phyloP scores from a whole-genome alignment of 1,284 basidiomycete species.

The Baeospora myosura region DNA sequence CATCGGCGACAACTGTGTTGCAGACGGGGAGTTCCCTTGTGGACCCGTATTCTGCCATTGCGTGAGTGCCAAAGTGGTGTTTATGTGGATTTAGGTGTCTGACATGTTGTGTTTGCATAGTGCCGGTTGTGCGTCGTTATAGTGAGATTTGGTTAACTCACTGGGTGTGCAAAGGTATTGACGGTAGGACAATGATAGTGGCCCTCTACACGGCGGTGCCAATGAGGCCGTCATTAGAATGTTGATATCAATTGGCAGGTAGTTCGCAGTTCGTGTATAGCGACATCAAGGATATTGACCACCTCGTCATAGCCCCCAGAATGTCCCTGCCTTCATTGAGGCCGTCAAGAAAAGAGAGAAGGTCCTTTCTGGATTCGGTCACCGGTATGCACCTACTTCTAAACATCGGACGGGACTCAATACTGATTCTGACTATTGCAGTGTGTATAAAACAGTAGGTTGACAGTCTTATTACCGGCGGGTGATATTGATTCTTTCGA shows the following conservation, averaged over 20 bases:
- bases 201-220: conserved; percentile 78
- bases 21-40: conserved; percentile 84
- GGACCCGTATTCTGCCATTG: conserved; percentile 80
- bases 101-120: conserved; percentile 26
- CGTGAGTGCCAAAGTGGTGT: conserved; percentile 41
- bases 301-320: conserved; percentile 49
- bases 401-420: not conserved
- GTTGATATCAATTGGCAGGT: conserved; percentile 81
- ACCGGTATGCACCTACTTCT: conserved; percentile 47
- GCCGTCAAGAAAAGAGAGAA: conserved; percentile 81
- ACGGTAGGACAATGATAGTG: conserved; percentile 35
- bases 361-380: conserved; percentile 81
- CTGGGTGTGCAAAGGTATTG: conserved; percentile 7
- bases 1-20: conserved; percentile 74
- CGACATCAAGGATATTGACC: not conserved
- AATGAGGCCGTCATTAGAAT: conserved; percentile 88
- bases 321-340: conserved; percentile 78
- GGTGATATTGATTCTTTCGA: not conserved
- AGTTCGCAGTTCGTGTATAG: conserved; percentile 16
- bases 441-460: conserved; percentile 75
- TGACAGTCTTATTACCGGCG: not conserved
- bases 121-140: conserved; percentile 77
- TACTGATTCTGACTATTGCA: conserved; percentile 16
- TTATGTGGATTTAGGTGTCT: too few species aligned
- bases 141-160: conserved; percentile 40